Conservation (phyloP, 2,329 filamentous ascomycete genomes). For the Paecilomyces formosus region DNA sequence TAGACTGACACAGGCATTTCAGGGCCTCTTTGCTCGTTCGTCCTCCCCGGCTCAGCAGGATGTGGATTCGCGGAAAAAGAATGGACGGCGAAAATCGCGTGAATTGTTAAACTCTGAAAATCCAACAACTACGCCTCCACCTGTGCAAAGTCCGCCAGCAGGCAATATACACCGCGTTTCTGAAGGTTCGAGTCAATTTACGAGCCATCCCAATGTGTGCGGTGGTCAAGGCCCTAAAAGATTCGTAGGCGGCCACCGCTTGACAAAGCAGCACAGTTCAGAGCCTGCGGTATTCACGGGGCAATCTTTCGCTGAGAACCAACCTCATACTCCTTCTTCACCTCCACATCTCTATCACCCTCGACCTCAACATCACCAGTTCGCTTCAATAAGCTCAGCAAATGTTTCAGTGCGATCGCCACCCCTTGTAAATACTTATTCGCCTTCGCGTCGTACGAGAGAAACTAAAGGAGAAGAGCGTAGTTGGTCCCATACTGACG, state of each 20-base stretch:
- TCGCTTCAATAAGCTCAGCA: not conserved
- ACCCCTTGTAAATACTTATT: slow-evolving; percentile 7
- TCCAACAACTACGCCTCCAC: too few species aligned
- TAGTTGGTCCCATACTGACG: slow-evolving; percentile 20
- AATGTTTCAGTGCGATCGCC: slow-evolving; percentile 5
- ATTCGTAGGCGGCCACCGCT: slow-evolving; percentile 1
- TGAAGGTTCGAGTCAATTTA: not conserved
- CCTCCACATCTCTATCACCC: not conserved
- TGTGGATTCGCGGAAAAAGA: not conserved
- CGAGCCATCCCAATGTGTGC: slow-evolving; percentile 6
- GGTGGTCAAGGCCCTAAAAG: not conserved
- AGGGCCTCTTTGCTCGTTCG: slow-evolving; percentile 13
- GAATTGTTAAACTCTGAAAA: too few species aligned
- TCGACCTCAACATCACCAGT: not conserved
- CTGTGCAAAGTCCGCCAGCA: not conserved
- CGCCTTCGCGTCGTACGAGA: not conserved
- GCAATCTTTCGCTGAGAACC: not conserved
- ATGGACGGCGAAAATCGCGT: too few species aligned
- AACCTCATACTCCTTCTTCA: not conserved
- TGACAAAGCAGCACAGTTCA: not conserved
- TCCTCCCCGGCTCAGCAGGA: slow-evolving; percentile 1
- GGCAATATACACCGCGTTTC: not conserved
- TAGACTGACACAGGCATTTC: not conserved
- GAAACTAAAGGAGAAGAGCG: not conserved
- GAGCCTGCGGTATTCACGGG: not conserved